Percentiles rank a stretch among this genome's conserved stretches.
phyloP scores from a whole-genome alignment of 768 basidiomycete species.

The Leccinum rimulosum region DNA sequence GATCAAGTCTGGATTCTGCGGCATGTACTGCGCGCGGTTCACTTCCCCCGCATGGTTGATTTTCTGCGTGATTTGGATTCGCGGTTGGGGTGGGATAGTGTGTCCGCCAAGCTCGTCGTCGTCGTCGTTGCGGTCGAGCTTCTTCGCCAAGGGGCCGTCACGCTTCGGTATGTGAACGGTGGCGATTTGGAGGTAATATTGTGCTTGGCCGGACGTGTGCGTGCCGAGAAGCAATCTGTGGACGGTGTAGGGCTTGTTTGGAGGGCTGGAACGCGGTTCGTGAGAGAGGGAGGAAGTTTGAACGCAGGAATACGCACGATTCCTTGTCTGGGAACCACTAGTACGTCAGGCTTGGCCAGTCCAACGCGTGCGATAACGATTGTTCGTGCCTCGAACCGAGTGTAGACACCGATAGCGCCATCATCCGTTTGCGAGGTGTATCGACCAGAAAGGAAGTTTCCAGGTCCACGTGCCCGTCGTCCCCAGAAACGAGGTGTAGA shows the following conservation, averaged over 20 bases:
- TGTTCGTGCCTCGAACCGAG: too few species aligned
- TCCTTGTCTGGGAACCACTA: conserved; percentile 99
- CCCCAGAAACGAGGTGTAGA: too few species aligned
- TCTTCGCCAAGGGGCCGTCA: conserved; percentile 64
- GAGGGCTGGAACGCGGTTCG: conserved; percentile 52
- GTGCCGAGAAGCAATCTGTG: conserved; percentile 96
- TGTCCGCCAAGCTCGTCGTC: conserved; percentile 96
- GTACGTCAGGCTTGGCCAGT: conserved; percentile 97
- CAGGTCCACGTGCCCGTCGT: too few species aligned
- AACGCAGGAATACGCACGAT: conserved; percentile 54
- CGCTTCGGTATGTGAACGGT: conserved; percentile 91
- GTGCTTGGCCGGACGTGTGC: conserved; percentile 92
- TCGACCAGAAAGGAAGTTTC: too few species aligned
- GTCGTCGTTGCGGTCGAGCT: conserved; percentile 76
- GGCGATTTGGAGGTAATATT: conserved; percentile 95
- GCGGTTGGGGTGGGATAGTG: conserved; percentile 77
- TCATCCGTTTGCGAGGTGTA: too few species aligned
- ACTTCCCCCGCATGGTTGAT: conserved; percentile 97
- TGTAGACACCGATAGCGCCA: too few species aligned
- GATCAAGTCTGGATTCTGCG: conserved; percentile 95
- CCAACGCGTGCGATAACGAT: conserved; percentile 94
- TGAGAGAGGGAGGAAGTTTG: neutral
- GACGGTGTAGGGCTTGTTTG: conserved; percentile 90
- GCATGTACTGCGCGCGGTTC: conserved; percentile 98
- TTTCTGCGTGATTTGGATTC: conserved; percentile 86